Percentiles rank a stretch among this genome's conserved stretches.
Evolutionary conservation across 2,329 filamentous ascomycete genomes (phyloP).

Genomic region (Aspergillus sp.): DNA sequence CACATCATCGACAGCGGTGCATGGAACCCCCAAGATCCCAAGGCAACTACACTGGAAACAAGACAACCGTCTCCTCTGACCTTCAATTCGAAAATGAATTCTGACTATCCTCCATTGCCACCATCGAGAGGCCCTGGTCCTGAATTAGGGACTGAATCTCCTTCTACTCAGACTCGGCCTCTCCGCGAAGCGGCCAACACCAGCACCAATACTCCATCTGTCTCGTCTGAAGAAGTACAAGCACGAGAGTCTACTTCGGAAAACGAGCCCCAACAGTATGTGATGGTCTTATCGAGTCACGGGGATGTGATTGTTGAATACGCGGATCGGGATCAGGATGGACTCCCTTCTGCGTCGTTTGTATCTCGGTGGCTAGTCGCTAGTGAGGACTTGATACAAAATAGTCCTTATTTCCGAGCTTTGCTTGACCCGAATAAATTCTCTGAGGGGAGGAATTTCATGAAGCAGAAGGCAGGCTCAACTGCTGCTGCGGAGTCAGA

Average conservation of each 20-base stretch:
- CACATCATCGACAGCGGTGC: background rate
- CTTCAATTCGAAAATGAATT: conserved; percentile 14
- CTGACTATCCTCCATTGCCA: conserved; percentile 18
- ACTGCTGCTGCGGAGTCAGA: background rate
- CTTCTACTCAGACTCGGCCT: conserved; percentile 3
- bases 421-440: conserved; percentile 39
- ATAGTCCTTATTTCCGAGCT: conserved; percentile 35
- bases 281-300: conserved; percentile 18
- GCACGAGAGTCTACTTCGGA: background rate
- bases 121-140: background rate
- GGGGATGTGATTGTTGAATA: conserved; percentile 35
- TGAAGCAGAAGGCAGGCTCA: conserved; percentile 18
- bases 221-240: background rate
- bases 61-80: background rate
- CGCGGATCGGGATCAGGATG: conserved; percentile 6
- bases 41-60: background rate
- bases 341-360: conserved; percentile 3
- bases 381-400: conserved; percentile 23
- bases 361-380: conserved; percentile 26
- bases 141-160: too few relatives aligned
- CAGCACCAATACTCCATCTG: background rate
- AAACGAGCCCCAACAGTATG: background rate
- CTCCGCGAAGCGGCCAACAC: background rate
- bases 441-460: conserved; percentile 31
- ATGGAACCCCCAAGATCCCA: too few relatives aligned